These are phyloP conservation scores for Blattamonas nauphoetae DNA, from an alignment of 78 protist species.

Conservation along the genomic window DNA sequence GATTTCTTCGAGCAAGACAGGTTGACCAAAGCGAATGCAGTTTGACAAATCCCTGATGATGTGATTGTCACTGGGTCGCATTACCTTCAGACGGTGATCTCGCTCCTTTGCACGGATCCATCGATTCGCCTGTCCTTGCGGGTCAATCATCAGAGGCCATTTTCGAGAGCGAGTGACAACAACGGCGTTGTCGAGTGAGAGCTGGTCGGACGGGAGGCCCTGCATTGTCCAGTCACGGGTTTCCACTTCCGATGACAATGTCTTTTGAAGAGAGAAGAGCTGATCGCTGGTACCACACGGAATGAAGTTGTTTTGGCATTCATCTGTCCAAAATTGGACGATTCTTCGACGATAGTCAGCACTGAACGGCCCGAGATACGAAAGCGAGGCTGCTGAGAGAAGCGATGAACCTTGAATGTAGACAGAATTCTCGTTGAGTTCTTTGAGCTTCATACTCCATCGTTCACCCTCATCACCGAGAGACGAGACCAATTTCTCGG, in stretches of 20 bases:
- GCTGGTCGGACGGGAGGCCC: constrained; percentile 57
- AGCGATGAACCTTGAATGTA: constrained; percentile 54
- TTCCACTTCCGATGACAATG: neutral
- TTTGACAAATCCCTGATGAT: constrained; percentile 39
- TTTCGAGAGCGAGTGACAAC: constrained; percentile 33
- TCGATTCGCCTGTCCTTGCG: constrained; percentile 67
- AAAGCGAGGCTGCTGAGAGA: constrained; percentile 53
- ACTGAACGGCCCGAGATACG: constrained; percentile 66
- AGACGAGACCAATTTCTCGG: neutral
- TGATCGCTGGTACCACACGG: too few relatives aligned
- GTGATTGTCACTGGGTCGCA: constrained; percentile 41
- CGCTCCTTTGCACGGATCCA: constrained; percentile 49
- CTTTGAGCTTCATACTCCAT: constrained; percentile 29
- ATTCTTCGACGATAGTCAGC: constrained; percentile 34
- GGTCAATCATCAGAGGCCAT: constrained; percentile 75
- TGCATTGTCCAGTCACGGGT: neutral
- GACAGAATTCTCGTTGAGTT: neutral
- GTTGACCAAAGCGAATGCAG: constrained; percentile 43
- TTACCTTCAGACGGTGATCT: constrained; percentile 24
- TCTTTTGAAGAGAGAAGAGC: neutral
- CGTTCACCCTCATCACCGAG: constrained; percentile 52
- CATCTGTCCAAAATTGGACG: constrained; percentile 28
- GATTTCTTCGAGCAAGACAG: constrained; percentile 59
- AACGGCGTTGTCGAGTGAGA: constrained; percentile 55
- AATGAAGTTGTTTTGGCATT: neutral